Evolutionary conservation across 2,329 filamentous ascomycete genomes (phyloP).

Genomic region (Raffaelea arxii): DNA sequence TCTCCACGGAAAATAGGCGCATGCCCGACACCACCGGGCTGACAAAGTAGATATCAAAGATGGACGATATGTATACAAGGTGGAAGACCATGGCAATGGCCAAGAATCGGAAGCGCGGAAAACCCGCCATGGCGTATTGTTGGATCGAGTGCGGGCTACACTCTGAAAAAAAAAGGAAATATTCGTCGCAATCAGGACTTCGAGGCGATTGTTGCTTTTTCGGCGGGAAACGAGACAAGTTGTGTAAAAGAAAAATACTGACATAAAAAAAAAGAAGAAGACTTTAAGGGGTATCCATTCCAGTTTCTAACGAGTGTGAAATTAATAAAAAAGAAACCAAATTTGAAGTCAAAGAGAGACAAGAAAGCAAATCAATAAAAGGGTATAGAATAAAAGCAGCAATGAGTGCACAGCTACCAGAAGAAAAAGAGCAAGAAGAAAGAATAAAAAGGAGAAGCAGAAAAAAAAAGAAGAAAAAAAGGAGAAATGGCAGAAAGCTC

Average conservation of each 20-base stretch:
- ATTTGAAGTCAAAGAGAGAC: not conserved
- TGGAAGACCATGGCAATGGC: slow-evolving; percentile 87
- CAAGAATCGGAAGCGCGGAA: slow-evolving; percentile 69
- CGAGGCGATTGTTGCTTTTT: no score
- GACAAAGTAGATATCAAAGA: slow-evolving; percentile 98
- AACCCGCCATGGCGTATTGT: slow-evolving; percentile 43
- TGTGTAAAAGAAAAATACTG: not conserved
- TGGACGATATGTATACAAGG: slow-evolving; percentile 84
- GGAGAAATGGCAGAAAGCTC: not conserved
- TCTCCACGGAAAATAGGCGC: slow-evolving; percentile 66
- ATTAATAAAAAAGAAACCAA: not conserved
- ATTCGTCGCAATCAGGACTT: no score
- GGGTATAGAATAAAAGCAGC: not conserved
- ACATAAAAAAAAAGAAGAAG: slow-evolving; percentile 5
- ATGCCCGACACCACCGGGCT: slow-evolving; percentile 96
- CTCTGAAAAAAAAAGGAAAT: no score
- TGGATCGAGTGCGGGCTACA: no score
- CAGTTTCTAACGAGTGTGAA: no score
- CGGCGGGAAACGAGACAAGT: not conserved
- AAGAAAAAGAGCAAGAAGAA: not conserved
- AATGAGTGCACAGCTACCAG: slow-evolving; percentile 1
- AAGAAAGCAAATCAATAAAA: not conserved
- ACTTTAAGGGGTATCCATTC: slow-evolving; percentile 1
- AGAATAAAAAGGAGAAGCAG: not conserved
- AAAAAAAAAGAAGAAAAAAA: not conserved